Base-by-base conservation (phyloP, 2,329 filamentous ascomycete species). In the Paradendryphiella salina region DNA sequence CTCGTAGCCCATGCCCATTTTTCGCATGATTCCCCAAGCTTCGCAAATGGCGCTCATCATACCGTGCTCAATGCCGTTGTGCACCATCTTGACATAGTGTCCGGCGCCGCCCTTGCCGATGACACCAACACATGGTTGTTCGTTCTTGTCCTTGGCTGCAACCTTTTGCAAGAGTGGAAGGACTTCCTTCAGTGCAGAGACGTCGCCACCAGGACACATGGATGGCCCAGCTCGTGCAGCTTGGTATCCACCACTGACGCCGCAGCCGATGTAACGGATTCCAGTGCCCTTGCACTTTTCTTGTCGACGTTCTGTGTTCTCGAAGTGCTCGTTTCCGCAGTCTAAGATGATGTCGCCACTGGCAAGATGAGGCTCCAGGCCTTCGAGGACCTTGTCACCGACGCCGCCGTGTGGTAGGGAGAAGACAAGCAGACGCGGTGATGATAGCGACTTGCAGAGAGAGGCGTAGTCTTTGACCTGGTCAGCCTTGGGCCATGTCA, bases 71-170 rank as follows among this genome's bases (percentile, higher is more conserved):
- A 89, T 88, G 1, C 85, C 86, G 57, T 89, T 88, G 66, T 89
- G 86, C 3, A 88, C 79, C 85, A 89, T 89, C 75, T 90, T 89
- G 33, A 88, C 84, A 62, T 85, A 89, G 67, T 89, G 86, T 0
- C 86, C 86, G 1, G 82, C 79, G 1, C 86, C 85, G 0, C 82
- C 82, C 1, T 81, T 80, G 0, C 86, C 86, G 38, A 86, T 77
- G 20, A 79, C 76, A 0, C 75, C 80, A 0, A 86, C 83, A 59
- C 85, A 89, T 0, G 85, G 79, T 9, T 76, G 79, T 0, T 82
- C 83, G 3, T 81, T 74, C 29, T 74, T 73, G 47, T 85, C 84
- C 60, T 85, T 87, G 1, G 85, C 85, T 0, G 85, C 81, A 37
- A 87, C 79, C 33, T 77, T 80, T 54, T 81, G 71, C 1, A 89